Evolutionary conservation across 2,329 filamentous ascomycete genomes (phyloP), one percentile per base, ranked within the genome.

Genomic region (Aspergillus transmontanensis): DNA sequence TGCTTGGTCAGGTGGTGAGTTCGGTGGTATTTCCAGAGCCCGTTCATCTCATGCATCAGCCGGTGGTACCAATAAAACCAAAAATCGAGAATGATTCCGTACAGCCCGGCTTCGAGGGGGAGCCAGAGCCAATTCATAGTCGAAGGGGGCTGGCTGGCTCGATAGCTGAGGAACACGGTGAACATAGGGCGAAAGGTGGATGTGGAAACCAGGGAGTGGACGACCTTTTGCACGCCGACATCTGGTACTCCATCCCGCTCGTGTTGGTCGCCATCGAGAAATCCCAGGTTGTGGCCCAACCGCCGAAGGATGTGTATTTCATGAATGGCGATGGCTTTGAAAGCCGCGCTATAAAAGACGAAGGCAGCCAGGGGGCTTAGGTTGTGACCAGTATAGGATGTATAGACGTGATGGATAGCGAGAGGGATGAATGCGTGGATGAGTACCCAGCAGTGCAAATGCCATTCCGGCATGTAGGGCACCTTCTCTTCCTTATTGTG

Each of bases 1-100:
- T 82, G 80, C 63, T 82, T 82, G 48, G 79, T 81, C 10, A 82
- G 69, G 65, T 82, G 80, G 59, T 82, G 80, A 0, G 79, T 82
- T 57, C 79, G 77, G 70, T 82, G 80, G 63, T 75, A 81, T 51
- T 79, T 74, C 80, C 80, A 82, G 14, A 82, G 72, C 1, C 62
- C 67, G 21, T 73, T 69, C 19, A 78, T 56, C 58, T 81, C 79
- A 62, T 82, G 80, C 77, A 80, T 81, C 19, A 73, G 51, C 3
- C 80, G 76, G 64, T 81, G 79, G 62, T 81, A 81, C 74, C 76
- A 70, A 50, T 70, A 70, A 56, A 69, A 70, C 78, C 79, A 82
- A 55, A 81, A 80, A 66, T 82, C 80, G 6, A 82, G 72, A 10
- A 82, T 69, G 57, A 82, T 73, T 4, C 74, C 75, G 63, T 82